Base-by-base conservation (phyloP, 176 grass and related monocot genomes). In the Hyparrhenia diplandra region DNA sequence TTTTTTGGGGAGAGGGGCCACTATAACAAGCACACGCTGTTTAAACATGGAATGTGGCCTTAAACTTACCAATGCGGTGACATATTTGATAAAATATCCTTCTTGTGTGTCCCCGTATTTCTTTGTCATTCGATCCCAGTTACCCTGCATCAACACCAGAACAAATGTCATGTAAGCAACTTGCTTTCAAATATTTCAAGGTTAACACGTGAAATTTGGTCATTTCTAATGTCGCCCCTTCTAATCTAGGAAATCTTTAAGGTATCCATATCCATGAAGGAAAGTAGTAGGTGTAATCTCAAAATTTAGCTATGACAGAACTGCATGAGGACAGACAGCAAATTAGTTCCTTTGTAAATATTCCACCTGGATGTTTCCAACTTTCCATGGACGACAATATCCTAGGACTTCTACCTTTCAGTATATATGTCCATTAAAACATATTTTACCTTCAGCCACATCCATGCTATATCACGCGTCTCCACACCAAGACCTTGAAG, bases 371-470 rank as follows among this genome's bases (percentile, higher is more conserved):
- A 64, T 25, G 30, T 57, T 35, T 55, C 49, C 11, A 86, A 21
- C 49, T 54, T 54, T 21, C 17, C 49, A 54, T 40, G 45, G 30
- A 64, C 40, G 28, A 40, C 27, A 64, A 57, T 55, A 69, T 39
- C 60, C 21, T 75, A 14, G 30, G 30, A 9, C 1, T 55, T 36
- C 45, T 17, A 20, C 64, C 29, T 79, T 72, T 66, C 21, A 4
- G 13, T 32, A 47, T 21, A 3, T 21, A 52, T 52, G 8, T 27
- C 7, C 20, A 28, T 10, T 79, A 62, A 82, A 82, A 73, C 13
- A 71, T 13, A 73, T 42, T 81, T 58, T 87, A 93, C 94, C 91
- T 97, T 91, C 73, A 97, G 80, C 91, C 94, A 97, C 83, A 46
- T 27, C 94, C 94, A 97, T 59, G 84, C 82, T 39, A 72, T 87